Conservation (phyloP, 257 asterid genomes). For the Solanum piurae region DNA sequence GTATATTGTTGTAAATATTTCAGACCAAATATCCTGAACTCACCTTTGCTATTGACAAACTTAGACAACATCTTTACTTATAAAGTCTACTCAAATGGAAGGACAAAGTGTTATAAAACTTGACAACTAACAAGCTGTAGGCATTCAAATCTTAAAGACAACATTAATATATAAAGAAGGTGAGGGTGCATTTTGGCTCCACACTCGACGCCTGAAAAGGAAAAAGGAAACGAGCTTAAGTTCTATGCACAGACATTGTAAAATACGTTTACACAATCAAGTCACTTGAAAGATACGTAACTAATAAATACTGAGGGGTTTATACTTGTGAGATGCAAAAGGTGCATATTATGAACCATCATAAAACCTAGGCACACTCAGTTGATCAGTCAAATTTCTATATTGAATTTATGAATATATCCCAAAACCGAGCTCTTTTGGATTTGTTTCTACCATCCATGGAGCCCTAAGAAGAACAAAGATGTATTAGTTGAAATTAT, state of each 20-base stretch:
- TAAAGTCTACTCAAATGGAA: background rate
- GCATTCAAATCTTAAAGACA: background rate
- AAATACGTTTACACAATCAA: background rate
- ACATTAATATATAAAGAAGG: background rate
- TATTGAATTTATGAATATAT: slow-evolving; percentile 24
- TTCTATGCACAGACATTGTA: background rate
- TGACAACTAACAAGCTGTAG: background rate
- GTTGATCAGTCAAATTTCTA: background rate
- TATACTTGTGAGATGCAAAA: background rate
- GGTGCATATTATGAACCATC: background rate
- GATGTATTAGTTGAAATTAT: background rate
- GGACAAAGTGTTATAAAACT: background rate
- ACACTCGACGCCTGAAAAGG: background rate
- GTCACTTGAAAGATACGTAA: background rate
- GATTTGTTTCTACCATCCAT: slow-evolving; percentile 93
- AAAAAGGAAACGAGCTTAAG: background rate
- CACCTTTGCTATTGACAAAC: background rate
- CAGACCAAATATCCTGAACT: background rate
- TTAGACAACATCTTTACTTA: too few relatives aligned
- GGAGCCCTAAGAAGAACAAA: slow-evolving; percentile 53
- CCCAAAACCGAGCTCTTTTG: slow-evolving; percentile 85
- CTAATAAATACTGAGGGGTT: background rate
- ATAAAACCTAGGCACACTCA: background rate
- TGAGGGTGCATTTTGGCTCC: background rate
- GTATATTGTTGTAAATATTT: background rate